Evolutionary conservation across 2,329 filamentous ascomycete genomes (phyloP), one percentile per base, ranked within the genome.

Genomic region (Exophiala calicioides): DNA sequence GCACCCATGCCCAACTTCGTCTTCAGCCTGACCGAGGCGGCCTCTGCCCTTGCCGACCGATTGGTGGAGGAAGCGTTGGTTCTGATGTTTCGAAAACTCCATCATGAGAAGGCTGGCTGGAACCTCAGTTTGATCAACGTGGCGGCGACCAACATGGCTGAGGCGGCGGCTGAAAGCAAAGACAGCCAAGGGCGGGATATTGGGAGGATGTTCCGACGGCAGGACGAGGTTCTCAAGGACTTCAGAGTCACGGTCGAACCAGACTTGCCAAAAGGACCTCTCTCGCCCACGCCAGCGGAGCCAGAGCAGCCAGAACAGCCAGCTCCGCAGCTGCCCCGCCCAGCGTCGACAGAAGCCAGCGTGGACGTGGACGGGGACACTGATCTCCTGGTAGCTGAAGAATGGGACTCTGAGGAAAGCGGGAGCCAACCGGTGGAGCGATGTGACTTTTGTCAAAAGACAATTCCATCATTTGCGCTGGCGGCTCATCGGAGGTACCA

Each of bases 111-210:
- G 52, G 70, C 75, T 6, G 82, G 80, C 2, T 95, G 88, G 86
- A 87, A 91, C 56, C 67, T 96, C 13, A 87, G 86, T 55, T 71
- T 97, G 40, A 74, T 97, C 49, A 97, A 96, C 56, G 72, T 97
- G 16, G 90, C 88, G 34, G 90, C 88, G 5, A 86, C 87, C 10
- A 95, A 95, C 62, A 91, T 97, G 84, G 77, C 77, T 1, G 72
- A 77, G 30, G 73, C 71, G 12, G 80, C 78, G 3, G 71, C 71
- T 10, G 73, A 77, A 50, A 60, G 69, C 21, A 72, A 74, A 47
- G 68, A 71, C 7, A 78, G 77, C 21, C 73, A 70, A n/a, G 88
- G 87, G 1, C 76, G 86, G 54, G 84, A 95, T 60, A 95, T 96
- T 56, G 78, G 78, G 1, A 79, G 74, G 60, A 94, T 96, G 89